A percentile compares a stretch with the other conserved stretches of the same genome.
These are phyloP conservation scores for Colletotrichum sp. DNA, from an alignment of 2,329 filamentous ascomycete genomes.

Conservation along the genomic window DNA sequence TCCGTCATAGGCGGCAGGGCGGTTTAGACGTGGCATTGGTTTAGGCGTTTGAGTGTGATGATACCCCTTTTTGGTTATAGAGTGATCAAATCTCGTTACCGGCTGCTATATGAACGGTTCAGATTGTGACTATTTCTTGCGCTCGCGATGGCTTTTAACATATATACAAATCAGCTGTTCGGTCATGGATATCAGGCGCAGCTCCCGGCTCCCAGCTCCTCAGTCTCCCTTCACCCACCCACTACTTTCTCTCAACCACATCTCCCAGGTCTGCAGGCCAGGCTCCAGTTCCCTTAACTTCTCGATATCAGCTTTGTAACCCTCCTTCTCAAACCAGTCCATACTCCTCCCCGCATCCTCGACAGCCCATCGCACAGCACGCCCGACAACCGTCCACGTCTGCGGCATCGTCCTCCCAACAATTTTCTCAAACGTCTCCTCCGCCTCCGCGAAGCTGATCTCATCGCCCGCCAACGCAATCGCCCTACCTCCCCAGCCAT, in stretches of 20 bases:
- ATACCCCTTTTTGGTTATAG: conserved; percentile 14
- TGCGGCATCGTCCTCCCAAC: not conserved
- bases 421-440: not conserved
- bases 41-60: conserved; percentile 6
- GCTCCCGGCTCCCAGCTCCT: not conserved
- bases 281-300: conserved; percentile 9
- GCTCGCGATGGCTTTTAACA: not conserved
- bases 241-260: conserved; percentile 26
- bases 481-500: conserved; percentile 6
- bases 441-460: conserved; percentile 8
- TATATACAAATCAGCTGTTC: not conserved
- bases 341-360: conserved; percentile 19
- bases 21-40: not conserved
- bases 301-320: conserved; percentile 12
- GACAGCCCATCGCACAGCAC: conserved; percentile 12
- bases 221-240: conserved; percentile 17
- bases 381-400: conserved; percentile 5
- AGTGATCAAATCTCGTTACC: not conserved
- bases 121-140: not conserved
- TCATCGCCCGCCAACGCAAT: conserved; percentile 20
- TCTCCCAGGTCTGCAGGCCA: conserved; percentile 18
- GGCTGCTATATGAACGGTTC: not conserved
- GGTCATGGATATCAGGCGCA: not conserved
- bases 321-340: conserved; percentile 18
- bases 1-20: not conserved